phyloP scores from a whole-genome alignment of 495 filamentous ascomycete genomes.

The Penicillium chermesinum region DNA sequence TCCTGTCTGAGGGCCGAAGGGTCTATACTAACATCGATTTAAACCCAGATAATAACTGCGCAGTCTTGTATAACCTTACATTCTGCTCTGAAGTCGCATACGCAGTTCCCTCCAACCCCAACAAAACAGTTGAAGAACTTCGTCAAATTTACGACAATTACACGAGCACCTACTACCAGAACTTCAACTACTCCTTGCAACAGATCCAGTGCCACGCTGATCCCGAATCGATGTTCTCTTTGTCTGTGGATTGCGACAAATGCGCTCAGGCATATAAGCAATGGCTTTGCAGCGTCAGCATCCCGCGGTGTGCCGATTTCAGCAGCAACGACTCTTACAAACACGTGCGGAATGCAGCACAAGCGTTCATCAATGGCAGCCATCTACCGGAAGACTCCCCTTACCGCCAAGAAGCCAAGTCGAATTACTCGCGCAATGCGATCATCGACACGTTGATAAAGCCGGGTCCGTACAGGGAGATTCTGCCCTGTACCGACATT shows the following conservation, averaged over 20 bases:
- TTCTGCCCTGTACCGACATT: slow-evolving; percentile 77
- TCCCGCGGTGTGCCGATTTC: slow-evolving; percentile 87
- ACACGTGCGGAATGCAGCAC: slow-evolving; percentile 61
- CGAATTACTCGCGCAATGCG: slow-evolving; percentile 57
- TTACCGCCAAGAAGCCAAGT: slow-evolving; percentile 24
- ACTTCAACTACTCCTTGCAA: slow-evolving; percentile 74
- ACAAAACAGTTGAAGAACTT: slow-evolving; percentile 40
- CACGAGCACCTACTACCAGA: slow-evolving; percentile 55
- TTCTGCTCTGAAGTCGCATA: slow-evolving; percentile 88
- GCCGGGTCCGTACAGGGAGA: slow-evolving; percentile 91
- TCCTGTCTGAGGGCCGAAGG: too few species aligned
- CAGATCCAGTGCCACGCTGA: slow-evolving; percentile 81
- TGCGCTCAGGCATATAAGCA: slow-evolving; percentile 78
- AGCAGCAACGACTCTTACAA: slow-evolving; percentile 51
- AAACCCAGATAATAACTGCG: slow-evolving; percentile 65
- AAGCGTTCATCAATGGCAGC: slow-evolving; percentile 64
- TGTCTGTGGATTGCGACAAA: slow-evolving; percentile 66
- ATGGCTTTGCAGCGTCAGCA: slow-evolving; percentile 91
- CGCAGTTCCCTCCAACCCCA: slow-evolving; percentile 76
- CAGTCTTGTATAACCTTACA: slow-evolving; percentile 71
- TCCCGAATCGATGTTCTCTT: slow-evolving; percentile 67
- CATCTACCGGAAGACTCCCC: slow-evolving; percentile 35
- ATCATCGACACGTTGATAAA: slow-evolving; percentile 64
- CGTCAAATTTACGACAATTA: slow-evolving; percentile 65
- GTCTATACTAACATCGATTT: background rate